These are phyloP conservation scores for Brassica rapa DNA, from an alignment of 345 rosid species.

Conservation along the genomic window DNA sequence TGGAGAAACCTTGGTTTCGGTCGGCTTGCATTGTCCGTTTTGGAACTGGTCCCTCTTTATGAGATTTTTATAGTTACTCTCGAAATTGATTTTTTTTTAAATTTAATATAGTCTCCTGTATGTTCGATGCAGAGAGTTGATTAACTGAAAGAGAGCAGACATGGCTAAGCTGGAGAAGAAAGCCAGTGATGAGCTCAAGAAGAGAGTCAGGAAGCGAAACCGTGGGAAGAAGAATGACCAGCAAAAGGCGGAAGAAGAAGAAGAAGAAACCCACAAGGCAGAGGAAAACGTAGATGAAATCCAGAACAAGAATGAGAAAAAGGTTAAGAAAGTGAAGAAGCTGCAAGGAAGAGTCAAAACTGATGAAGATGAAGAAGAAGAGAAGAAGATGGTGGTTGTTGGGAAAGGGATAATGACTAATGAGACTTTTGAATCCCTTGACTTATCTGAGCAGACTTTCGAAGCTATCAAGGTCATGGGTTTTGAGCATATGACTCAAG, in stretches of 20 bases:
- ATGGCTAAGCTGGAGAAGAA: constrained; percentile 42
- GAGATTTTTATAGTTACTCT: background rate
- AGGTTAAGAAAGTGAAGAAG: constrained; percentile 32
- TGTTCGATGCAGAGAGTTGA: constrained; percentile 14
- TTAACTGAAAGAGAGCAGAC: constrained; percentile 14
- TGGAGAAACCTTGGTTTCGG: background rate
- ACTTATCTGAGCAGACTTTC: constrained; percentile 66
- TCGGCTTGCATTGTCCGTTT: background rate
- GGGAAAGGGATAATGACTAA: constrained; percentile 81
- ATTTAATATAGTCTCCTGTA: background rate
- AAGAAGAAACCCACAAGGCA: background rate
- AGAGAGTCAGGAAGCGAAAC: constrained; percentile 47
- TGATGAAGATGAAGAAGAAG: constrained; percentile 35
- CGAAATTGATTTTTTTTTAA: background rate
- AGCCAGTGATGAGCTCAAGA: constrained; percentile 41
- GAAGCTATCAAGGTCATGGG: constrained; percentile 76
- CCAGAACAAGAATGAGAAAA: constrained; percentile 21
- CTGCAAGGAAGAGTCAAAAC: constrained; percentile 23
- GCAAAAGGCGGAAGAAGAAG: constrained; percentile 24
- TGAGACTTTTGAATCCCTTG: constrained; percentile 67
- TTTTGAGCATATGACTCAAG: constrained; percentile 86
- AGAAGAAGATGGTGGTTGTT: constrained; percentile 29
- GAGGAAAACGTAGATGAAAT: constrained; percentile 17
- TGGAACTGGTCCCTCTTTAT: background rate
- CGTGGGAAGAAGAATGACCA: constrained; percentile 43